phyloP scores from a whole-genome alignment of 305 asterid species.

The Petunia hybrid region DNA sequence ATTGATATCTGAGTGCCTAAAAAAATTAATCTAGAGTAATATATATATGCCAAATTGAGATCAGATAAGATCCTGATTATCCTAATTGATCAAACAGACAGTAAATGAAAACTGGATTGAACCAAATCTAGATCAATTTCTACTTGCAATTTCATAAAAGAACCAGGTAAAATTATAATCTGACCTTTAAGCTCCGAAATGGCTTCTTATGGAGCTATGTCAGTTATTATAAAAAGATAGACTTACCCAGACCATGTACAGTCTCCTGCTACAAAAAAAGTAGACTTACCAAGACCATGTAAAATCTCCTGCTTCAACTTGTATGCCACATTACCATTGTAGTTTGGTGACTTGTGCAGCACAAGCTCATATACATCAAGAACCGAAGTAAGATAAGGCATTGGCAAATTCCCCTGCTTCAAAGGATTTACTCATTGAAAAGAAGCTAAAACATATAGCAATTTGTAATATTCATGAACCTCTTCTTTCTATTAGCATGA shows the following conservation, averaged over 20 bases:
- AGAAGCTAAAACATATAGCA: constrained; percentile 28
- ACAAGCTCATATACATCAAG: constrained; percentile 88
- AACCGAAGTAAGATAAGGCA: constrained; percentile 70
- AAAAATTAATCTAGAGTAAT: not conserved
- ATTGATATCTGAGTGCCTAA: not conserved
- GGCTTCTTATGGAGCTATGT: not conserved
- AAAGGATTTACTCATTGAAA: constrained; percentile 29
- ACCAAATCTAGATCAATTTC: constrained; percentile 11
- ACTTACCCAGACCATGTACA: too few species aligned
- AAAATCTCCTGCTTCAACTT: constrained; percentile 98
- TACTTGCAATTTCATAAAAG: not conserved
- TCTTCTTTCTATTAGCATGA: constrained; percentile 20
- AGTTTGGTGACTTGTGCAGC: constrained; percentile 66
- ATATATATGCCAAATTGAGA: not conserved
- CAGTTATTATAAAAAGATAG: not conserved
- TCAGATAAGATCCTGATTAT: constrained; percentile 11
- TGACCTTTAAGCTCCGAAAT: constrained; percentile 12
- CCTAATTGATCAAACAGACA: constrained; percentile 15
- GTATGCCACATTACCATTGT: constrained; percentile 60
- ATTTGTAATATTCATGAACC: constrained; percentile 4
- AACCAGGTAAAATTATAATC: constrained; percentile 22
- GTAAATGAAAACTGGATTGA: not conserved
- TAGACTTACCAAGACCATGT: constrained; percentile 80
- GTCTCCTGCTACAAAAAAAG: not conserved
- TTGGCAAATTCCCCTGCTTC: constrained; percentile 85